Evolutionary conservation across 352 stramenopile species (phyloP), one percentile per base, ranked within the genome.

Genomic region (Phytophthora idaei): DNA sequence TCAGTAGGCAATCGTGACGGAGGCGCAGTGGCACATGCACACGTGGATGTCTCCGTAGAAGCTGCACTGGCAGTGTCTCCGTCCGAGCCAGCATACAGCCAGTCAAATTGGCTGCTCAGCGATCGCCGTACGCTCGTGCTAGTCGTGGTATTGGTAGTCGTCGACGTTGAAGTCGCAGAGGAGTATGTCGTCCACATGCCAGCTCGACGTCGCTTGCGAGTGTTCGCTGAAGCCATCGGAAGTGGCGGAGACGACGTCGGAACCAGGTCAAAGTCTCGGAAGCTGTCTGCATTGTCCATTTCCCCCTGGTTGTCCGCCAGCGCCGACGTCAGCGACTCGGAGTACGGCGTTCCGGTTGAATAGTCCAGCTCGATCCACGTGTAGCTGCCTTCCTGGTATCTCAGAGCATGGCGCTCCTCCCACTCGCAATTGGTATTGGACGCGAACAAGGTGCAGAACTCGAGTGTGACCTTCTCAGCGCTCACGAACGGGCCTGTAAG

Each of bases 291-390:
- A 44, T 65, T 69, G 46, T 72, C 73, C 55, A 71, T 61, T 41
- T 64, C 61, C 28, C 69, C 76, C 39, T 73, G 76, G 29, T 69
- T 82, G 45, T 74, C 57, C 11, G 67, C 60, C n/a, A 81, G 34
- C n/a, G 65, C 61, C 29, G 57, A 65, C 2, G 69, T 81, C 3
- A 81, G 67, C 27, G 76, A 71, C 57, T 84, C 76, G 11, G 74
- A 69, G 41, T 83, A 85, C 8, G 64, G 74, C 51, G 66, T 78
- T 5, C 78, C 74, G 50, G 64, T 84, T 6, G 73, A 85, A 61
- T 89, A 82, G 37, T 88, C 69, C 10, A 86, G 70, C 47, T 92
- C 81, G 45, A 92, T 89, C 77, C 80, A 92, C 56, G 78, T 89
- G 70, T 81, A 92, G 52, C 83, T 92, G 56, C 77, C 83, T 57